Conservation (phyloP, 2,329 filamentous ascomycete species). For the Elsinoe ampelina region DNA sequence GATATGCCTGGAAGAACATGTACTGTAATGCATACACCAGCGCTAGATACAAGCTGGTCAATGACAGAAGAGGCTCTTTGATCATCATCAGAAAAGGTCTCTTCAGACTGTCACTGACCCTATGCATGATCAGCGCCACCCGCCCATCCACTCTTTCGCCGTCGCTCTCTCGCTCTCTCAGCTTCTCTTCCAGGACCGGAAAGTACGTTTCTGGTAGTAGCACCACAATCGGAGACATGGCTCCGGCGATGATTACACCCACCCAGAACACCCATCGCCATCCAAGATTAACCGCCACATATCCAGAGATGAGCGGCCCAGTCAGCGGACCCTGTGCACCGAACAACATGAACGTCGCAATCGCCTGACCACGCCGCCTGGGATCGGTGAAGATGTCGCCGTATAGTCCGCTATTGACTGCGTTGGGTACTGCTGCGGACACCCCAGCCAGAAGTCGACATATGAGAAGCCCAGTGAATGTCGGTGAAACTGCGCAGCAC, state of each 20-base stretch:
- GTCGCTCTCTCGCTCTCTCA: neutral
- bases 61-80: slow-evolving; percentile 23
- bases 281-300: neutral
- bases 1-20: slow-evolving; percentile 38
- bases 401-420: neutral
- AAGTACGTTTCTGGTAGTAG: slow-evolving; percentile 11
- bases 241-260: neutral
- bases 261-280: slow-evolving; percentile 8
- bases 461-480: neutral
- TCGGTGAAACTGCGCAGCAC: slow-evolving; percentile 1
- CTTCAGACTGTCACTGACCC: neutral
- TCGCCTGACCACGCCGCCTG: neutral
- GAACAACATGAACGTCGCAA: neutral
- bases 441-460: neutral
- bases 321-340: neutral
- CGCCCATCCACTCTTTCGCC: neutral
- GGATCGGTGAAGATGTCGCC: neutral
- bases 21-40: slow-evolving; percentile 26
- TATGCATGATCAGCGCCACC: neutral
- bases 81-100: slow-evolving; percentile 23
- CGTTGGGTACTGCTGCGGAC: neutral
- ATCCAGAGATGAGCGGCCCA: neutral
- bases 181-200: neutral
- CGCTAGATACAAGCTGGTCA: slow-evolving; percentile 24
- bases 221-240: neutral